Percentiles rank a stretch among this genome's conserved stretches.
Conservation (phyloP, 2,329 filamentous ascomycete species). For the Hymenoscyphus fructigenus region DNA sequence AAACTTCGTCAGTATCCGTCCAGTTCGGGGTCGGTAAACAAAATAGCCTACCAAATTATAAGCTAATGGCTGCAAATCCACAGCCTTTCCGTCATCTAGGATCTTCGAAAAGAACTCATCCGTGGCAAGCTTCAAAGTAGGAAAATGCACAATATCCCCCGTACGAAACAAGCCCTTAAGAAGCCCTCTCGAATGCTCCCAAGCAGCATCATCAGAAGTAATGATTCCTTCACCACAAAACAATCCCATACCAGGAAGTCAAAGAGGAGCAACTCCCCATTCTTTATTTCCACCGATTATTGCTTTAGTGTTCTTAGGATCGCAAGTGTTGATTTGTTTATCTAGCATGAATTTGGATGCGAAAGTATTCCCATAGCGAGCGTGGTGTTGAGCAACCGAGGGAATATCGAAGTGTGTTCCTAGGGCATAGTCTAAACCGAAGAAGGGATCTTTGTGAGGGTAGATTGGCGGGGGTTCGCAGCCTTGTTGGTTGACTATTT, state of each 20-base stretch:
- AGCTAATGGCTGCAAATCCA: constrained; percentile 4
- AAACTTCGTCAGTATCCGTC: not conserved
- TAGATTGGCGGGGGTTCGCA: not conserved
- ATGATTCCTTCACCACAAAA: constrained; percentile 6
- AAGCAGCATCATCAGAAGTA: constrained; percentile 2
- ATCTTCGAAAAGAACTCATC: not conserved
- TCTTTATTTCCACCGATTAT: not conserved
- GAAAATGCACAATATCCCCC: not conserved
- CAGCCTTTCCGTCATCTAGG: not conserved
- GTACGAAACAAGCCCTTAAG: not conserved
- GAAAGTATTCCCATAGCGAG: not conserved
- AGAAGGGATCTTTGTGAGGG: not conserved
- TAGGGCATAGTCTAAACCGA: not conserved
- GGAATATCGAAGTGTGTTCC: constrained; percentile 3
- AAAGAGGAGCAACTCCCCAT: not conserved
- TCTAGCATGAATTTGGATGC: not conserved
- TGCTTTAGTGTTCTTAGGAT: not conserved
- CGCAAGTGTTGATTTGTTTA: not conserved
- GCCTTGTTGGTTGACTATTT: not conserved
- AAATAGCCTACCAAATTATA: not conserved
- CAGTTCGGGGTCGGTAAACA: too few species aligned
- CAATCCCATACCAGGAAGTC: constrained; percentile 7
- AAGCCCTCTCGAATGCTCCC: constrained; percentile 6
- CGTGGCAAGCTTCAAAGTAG: not conserved
- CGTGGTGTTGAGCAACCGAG: not conserved